Evolutionary conservation across 768 basidiomycete genomes (phyloP), one percentile per base, ranked within the genome.

Genomic region (Russula brevipes): DNA sequence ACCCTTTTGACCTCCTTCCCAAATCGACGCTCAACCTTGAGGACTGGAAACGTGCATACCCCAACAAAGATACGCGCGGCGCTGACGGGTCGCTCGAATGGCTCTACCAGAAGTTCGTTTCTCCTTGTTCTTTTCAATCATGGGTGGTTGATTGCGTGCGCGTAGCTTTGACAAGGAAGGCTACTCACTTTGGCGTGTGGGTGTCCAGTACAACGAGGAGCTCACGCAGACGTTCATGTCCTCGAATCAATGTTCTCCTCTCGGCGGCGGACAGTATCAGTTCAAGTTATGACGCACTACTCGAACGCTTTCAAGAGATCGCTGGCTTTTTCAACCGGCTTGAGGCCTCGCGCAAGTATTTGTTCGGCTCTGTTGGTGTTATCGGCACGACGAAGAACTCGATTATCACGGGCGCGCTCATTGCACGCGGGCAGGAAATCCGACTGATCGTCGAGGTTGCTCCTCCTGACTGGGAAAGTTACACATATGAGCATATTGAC

Each of bases 11-110:
- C 67, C 81, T 84, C 65, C 85, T 97, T 45, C 93, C 94, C 69
- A 95, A 91, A 76, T 88, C 90, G 12, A 77, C 82, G 6, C 85
- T 91, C 76, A 93, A 92, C 79, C 85, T 94, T 60, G 90, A 96
- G 75, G 94, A 97, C 77, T 97, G 93, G 94, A 98, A 98, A 76
- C 86, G 92, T 50, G 88, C 90, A 49, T 99, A 98, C 81, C 96
- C 94, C 70, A 98, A 98, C 88, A 87, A 88, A 75, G 94, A 98
- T 17, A 98, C 95, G 44, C 86, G 90, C 59, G 92, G 90, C 44
- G 68, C 88, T n/a, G 85, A 75, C 50, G 94, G 91, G 66, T 75
- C 93, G 56, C 70, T 99, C 44, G 93, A 97, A 75, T 98, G 96
- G 97, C 88, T 99, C 85, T 95, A 97, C 80, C 74, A 93, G 75